Conservation (phyloP, 768 basidiomycete species). For the Tephrocybe sp. region DNA sequence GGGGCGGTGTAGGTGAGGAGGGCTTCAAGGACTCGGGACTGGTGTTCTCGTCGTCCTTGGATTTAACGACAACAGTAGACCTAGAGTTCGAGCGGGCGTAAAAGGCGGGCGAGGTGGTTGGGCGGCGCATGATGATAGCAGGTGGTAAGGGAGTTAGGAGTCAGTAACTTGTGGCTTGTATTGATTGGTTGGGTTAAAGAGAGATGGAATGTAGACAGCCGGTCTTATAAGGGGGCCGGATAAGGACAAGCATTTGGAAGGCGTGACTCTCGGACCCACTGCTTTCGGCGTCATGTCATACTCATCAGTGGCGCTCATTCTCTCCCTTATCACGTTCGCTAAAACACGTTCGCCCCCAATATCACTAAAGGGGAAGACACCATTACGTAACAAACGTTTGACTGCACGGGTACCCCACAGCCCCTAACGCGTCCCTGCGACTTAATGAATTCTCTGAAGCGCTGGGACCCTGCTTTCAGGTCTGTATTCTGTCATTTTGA, state of each 20-base stretch:
- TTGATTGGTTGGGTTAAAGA: conserved; percentile 1
- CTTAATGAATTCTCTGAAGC: no score
- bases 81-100: conserved; percentile 4
- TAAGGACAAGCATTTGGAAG: neutral
- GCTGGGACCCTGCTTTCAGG: no score
- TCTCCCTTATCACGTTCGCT: conserved; percentile 9
- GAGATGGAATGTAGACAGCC: neutral
- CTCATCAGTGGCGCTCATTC: conserved; percentile 13
- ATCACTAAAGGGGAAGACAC: neutral
- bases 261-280: conserved; percentile 16
- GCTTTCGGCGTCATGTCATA: conserved; percentile 4
- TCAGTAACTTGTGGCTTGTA: neutral
- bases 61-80: neutral
- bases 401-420: no score
- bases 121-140: conserved; percentile 10
- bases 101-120: conserved; percentile 6
- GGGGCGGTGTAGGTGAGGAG: conserved; percentile 15
- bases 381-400: no score
- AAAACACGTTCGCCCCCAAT: conserved; percentile 1
- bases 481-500: no score
- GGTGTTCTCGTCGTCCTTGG: conserved; percentile 1
- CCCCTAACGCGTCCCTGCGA: no score
- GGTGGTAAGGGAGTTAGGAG: neutral
- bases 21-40: conserved; percentile 10
- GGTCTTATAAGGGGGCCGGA: conserved; percentile 10